Base-by-base conservation (phyloP, 805 yeast genomes). In the Spathaspora arborariae region DNA sequence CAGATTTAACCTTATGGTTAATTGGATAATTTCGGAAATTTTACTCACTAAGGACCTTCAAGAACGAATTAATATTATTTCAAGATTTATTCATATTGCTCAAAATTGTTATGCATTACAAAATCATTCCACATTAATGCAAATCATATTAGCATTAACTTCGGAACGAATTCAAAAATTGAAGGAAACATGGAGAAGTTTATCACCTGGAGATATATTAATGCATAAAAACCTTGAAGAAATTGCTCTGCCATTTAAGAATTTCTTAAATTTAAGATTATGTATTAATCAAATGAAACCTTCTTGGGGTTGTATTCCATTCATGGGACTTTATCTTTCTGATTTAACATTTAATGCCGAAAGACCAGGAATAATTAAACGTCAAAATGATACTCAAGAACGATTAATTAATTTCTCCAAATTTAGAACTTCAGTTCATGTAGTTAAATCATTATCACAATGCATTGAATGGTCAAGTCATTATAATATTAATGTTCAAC, bases 21-120 rank as follows among this genome's bases (percentile, higher is more conserved):
- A 88, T 56, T 92, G 98, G 98, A 82, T 91, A 36, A 81, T 88
- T 27, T 88, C 96, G 0, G 97, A 92, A 67, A 80, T 94, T 46
- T 63, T 89, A 13, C 68, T 92, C 50, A 88, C 96, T 8, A 74
- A 73, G 46, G 69, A 75, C 38, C 70, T 78, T 20, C 72, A 70
- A 2, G 79, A 88, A 53, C 74, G 92, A 53, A 79, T 82, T 38
- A 74, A 80, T 46, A 76, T 91, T 1, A 78, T 91, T n/a, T 82
- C 89, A n/a, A 74, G 92, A 53, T 89, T 87, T 56, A 88, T 92
- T 48, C 96, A 88, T 55, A 69, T 92, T 46, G 97, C 96, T 0
- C 82, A 83, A 47, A 80, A 82, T 54, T 84, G 96, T 62, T 74
- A 75, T 39, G 65, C 67, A 10, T 60, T 85, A 46, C 97, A 91